phyloP scores from a whole-genome alignment of 441 rosid species.

The Corymbia citriodora region DNA sequence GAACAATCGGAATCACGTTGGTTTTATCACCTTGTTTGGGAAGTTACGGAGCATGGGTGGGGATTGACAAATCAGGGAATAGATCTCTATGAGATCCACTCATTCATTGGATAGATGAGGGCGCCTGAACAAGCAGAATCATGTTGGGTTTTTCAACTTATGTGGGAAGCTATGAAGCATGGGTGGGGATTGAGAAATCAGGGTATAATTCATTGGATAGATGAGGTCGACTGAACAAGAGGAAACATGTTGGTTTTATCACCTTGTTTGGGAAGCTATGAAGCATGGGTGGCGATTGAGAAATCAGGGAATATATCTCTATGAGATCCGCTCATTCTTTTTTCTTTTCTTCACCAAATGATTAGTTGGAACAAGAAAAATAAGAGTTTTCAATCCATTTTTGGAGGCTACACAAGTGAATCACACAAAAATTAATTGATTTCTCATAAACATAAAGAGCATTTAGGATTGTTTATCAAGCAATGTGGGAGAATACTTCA shows the following conservation, averaged over 20 bases:
- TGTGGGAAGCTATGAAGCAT: rapidly evolving
- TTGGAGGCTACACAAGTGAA: too few relatives aligned
- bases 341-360: too few relatives aligned
- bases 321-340: too few relatives aligned
- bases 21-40: background rate
- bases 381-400: too few relatives aligned
- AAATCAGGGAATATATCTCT: rapidly evolving
- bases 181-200: rapidly evolving
- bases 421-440: too few relatives aligned
- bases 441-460: too few relatives aligned
- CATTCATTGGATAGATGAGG: background rate
- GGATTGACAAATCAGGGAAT: rapidly evolving
- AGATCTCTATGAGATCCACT: rapidly evolving
- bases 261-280: background rate
- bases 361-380: too few relatives aligned
- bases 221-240: background rate
- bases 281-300: rapidly evolving
- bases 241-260: too few relatives aligned
- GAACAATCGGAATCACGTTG: background rate
- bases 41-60: rapidly evolving
- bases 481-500: too few relatives aligned
- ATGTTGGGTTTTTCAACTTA: background rate
- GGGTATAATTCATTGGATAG: background rate
- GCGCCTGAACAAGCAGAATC: background rate
- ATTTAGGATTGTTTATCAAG: too few relatives aligned